Percentiles rank a stretch among this genome's conserved stretches.
phyloP scores from a whole-genome alignment of 2,329 filamentous ascomycete genomes.

The Nemania sp. region DNA sequence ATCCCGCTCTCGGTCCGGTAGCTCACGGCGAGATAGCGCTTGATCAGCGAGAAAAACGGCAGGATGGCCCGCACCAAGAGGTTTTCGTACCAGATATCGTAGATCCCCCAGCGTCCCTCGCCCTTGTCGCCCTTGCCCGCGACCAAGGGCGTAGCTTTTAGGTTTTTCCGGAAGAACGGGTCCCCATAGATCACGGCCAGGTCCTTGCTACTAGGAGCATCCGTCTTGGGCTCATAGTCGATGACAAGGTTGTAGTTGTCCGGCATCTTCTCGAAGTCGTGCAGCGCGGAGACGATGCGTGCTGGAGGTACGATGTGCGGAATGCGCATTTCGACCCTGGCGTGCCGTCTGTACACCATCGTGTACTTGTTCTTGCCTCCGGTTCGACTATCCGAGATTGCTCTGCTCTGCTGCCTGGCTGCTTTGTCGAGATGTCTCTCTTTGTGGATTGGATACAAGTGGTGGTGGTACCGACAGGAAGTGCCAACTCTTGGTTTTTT shows the following conservation, averaged over 20 bases:
- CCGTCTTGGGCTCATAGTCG: slow-evolving; percentile 11
- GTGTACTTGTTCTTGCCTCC: slow-evolving; percentile 3
- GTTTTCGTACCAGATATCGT: slow-evolving; percentile 22
- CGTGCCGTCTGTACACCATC: slow-evolving; percentile 13
- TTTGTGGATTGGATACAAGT: too few relatives aligned
- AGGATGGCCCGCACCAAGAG: slow-evolving; percentile 23
- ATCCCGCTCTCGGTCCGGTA: slow-evolving; percentile 18
- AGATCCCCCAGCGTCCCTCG: slow-evolving; percentile 12
- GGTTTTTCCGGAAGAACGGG: slow-evolving; percentile 17
- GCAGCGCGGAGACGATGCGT: slow-evolving; percentile 13
- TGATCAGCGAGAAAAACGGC: slow-evolving; percentile 24
- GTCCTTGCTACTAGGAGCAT: background rate
- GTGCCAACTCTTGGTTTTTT: too few relatives aligned
- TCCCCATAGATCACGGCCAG: slow-evolving; percentile 13
- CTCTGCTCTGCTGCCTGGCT: too few relatives aligned
- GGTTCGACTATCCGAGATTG: too few relatives aligned
- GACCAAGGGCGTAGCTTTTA: background rate
- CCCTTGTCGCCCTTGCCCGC: background rate
- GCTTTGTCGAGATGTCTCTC: too few relatives aligned
- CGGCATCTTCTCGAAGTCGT: slow-evolving; percentile 22
- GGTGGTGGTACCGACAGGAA: too few relatives aligned
- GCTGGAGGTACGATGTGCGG: slow-evolving; percentile 3
- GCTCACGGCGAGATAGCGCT: slow-evolving; percentile 22
- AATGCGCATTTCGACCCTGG: slow-evolving; percentile 16
- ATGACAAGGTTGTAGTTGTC: slow-evolving; percentile 18